Evolutionary conservation across 2,329 filamentous ascomycete species (phyloP), one percentile per base, ranked within the genome.

Genomic region (Purpureocillium lavendulum): DNA sequence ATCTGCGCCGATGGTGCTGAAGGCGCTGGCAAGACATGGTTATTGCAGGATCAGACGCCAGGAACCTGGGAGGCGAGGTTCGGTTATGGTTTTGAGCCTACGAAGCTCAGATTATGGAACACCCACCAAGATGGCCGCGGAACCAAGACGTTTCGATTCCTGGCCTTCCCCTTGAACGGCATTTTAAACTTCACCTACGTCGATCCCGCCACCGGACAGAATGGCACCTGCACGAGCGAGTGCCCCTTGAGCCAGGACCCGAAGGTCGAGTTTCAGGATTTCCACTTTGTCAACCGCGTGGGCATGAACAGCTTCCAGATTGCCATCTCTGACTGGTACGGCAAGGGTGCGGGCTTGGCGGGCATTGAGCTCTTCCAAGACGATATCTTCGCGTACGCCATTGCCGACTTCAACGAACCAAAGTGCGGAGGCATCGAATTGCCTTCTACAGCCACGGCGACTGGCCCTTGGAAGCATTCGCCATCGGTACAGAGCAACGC

Each of bases 141-240:
- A 24, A 95, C 89, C 24, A 85, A 86, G 65, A 85, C 83, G 0
- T 98, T 87, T 66, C 80, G 88, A 42, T 94, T 87, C 56, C 87
- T 86, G 16, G 86, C 88, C 14, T 67, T 90, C 42, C 89, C 90
- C 5, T 78, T 90, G 53, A 82, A 85, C 46, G 92, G 92, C 38
- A 96, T 98, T 58, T 86, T 98, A 80, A 96, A 97, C 62, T 73
- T 98, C 55, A 94, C 88, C 30, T 97, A 92, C 52, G 80, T 81
- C 46, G 87, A 97, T 54, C 82, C 84, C 17, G 67, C 58, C 30
- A 84, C 77, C 2, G 83, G 84, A 18, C 66, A 75, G 37, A 81
- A 82, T 40, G 64, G 68, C 24, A 80, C 75, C 41, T 98, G 92
- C 64, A 87, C 89, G 39, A 82, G 80, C 45, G 73, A 78, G 53